phyloP scores from a whole-genome alignment of 2,329 filamentous ascomycete genomes.

The Pyricularia pennisetigena region DNA sequence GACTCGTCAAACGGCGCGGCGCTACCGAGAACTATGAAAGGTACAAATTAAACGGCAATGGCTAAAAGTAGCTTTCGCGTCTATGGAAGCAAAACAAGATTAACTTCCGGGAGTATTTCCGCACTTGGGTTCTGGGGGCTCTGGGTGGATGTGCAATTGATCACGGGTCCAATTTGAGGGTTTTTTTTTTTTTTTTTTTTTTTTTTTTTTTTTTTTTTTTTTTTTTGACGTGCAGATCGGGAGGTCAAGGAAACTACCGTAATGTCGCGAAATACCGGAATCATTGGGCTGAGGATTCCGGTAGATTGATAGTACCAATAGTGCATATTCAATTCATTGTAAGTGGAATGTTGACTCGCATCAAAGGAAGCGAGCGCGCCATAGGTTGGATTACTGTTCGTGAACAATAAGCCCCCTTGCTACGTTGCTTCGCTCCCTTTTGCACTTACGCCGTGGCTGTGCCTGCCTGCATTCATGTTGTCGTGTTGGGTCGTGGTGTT shows the following conservation, averaged over 20 bases:
- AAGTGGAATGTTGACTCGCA: neutral
- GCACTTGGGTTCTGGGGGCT: neutral
- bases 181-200: neutral
- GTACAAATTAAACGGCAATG: neutral
- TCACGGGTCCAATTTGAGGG: neutral
- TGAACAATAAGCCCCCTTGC: neutral
- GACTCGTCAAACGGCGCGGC: neutral
- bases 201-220: neutral
- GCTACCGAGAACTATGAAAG: neutral
- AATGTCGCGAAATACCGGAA: neutral
- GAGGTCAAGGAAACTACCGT: neutral
- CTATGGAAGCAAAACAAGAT: neutral
- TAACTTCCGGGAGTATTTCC: neutral
- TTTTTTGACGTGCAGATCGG: neutral
- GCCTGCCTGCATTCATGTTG: neutral
- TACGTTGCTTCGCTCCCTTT: neutral
- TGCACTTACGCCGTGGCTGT: neutral
- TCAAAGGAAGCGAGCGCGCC: neutral
- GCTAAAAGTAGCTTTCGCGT: no score
- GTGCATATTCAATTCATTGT: neutral
- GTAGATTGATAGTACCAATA: neutral
- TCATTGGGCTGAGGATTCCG: neutral
- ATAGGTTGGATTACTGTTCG: neutral
- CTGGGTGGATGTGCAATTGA: neutral
- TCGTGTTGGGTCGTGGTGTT: neutral